Base-by-base conservation (phyloP, 2,329 filamentous ascomycete species). In the Chaetomiaceae sp. region DNA sequence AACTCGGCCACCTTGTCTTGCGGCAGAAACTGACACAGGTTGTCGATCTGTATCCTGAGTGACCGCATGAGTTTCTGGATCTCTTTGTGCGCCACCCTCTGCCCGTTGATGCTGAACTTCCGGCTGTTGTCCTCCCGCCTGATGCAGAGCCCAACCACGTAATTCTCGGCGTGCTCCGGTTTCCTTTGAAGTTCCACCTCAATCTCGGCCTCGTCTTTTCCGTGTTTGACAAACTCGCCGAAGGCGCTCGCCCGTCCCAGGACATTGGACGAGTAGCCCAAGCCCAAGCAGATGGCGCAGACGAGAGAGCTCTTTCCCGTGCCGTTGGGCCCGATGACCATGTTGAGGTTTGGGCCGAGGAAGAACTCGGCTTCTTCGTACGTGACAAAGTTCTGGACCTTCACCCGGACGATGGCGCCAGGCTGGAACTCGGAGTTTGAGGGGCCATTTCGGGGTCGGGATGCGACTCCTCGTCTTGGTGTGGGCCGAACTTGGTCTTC, bases 301-400 rank as follows among this genome's bases (percentile, higher is more conserved):
- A 99, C 92, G 23, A 99, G 78, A 0, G 94, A 96, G 71, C 92
- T 97, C 72, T 99, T 99, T 51, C 94, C 94, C 0, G 94, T 97
- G 31, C 94, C 94, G 65, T 99, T 99, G n/a, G 94, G 94, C 0
- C 94, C 94, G 62, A 99, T 96, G 49, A 99, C 86, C 92, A 99
- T 97, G 68, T 99, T 99, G 65, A 99, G 71, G 67, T 89, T 92
- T 1, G 94, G 92, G 0, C 94, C 94, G 12, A 91, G 90, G 54
- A 87, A 83, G 69, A 97, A 96, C 60, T 96, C 91, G 51, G 91
- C 92, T 49, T 86, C 84, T 46, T 89, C 91, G 71, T 99, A 99
- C 0, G 94, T 99, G 51, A 99, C 90, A 63, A 99, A 99, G 70
- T 97, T 89, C 45, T 80, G 81, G 40, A 97, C 79, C 61, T 84